These are phyloP conservation scores for Trametes punicea DNA, from an alignment of 768 basidiomycete species.

Conservation along the genomic window DNA sequence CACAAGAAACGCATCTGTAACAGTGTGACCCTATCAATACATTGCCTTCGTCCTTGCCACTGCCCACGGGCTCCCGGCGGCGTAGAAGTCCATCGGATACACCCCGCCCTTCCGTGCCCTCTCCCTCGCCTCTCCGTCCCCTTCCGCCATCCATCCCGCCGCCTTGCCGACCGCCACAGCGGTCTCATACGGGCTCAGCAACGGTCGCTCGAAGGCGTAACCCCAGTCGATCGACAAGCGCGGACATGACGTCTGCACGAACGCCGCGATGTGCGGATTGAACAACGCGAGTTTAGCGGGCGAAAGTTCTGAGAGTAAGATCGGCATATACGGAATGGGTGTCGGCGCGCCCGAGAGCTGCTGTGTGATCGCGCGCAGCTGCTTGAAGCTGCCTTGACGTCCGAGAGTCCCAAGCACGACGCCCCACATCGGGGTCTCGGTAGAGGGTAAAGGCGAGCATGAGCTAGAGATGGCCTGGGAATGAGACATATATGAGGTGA, in stretches of 20 bases:
- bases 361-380: constrained; percentile 77
- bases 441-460: background rate
- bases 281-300: constrained; percentile 90
- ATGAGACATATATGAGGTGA: constrained; percentile 30
- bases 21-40: constrained; percentile 29
- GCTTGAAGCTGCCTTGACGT: constrained; percentile 88
- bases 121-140: constrained; percentile 18
- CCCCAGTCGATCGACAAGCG: constrained; percentile 98
- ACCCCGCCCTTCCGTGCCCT: constrained; percentile 35
- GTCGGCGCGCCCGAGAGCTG: constrained; percentile 56
- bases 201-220: constrained; percentile 86
- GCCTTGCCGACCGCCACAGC: constrained; percentile 75
- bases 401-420: constrained; percentile 93
- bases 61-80: constrained; percentile 76
- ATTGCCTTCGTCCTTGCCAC: constrained; percentile 54
- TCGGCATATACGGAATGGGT: constrained; percentile 76
- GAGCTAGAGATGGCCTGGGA: constrained; percentile 11
- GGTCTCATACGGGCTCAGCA: constrained; percentile 92
- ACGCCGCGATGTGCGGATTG: constrained; percentile 75
- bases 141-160: constrained; percentile 58
- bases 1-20: background rate
- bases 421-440: constrained; percentile 61
- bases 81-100: constrained; percentile 98
- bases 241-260: constrained; percentile 96
- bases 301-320: constrained; percentile 94